These are phyloP conservation scores for Ganoderma multipileum DNA, from an alignment of 1,284 basidiomycete genomes.

Conservation along the genomic window DNA sequence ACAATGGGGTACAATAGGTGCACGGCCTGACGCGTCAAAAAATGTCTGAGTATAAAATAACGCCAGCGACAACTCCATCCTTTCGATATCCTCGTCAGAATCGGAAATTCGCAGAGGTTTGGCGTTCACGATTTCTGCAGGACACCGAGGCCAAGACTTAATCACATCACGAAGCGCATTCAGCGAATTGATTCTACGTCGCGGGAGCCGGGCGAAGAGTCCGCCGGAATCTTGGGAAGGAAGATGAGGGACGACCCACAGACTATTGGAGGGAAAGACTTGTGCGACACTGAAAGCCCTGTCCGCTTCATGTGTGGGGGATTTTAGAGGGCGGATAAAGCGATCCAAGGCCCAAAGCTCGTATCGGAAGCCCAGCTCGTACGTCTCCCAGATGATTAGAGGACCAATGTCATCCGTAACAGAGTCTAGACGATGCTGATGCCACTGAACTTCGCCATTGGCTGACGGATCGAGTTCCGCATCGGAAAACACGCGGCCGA, in stretches of 20 bases:
- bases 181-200: not conserved
- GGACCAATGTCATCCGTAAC: not conserved
- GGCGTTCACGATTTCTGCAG: not conserved
- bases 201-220: not conserved
- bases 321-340: not conserved
- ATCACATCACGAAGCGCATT: not conserved
- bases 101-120: not conserved
- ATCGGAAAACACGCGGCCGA: not conserved
- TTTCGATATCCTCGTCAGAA: not conserved
- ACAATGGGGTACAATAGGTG: not conserved
- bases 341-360: conserved; percentile 19
- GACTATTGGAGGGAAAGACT: not conserved
- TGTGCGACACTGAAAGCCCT: not conserved
- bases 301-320: not conserved
- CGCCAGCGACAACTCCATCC: not conserved
- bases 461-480: not conserved
- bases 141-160: not conserved
- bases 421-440: not conserved
- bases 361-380: conserved; percentile 23
- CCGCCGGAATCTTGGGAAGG: not conserved
- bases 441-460: not conserved
- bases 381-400: conserved; percentile 18
- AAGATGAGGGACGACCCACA: not conserved
- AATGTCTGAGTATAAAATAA: not conserved
- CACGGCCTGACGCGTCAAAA: not conserved